phyloP scores from a whole-genome alignment of 2,329 filamentous ascomycete species.

The Colletotrichum sp. region DNA sequence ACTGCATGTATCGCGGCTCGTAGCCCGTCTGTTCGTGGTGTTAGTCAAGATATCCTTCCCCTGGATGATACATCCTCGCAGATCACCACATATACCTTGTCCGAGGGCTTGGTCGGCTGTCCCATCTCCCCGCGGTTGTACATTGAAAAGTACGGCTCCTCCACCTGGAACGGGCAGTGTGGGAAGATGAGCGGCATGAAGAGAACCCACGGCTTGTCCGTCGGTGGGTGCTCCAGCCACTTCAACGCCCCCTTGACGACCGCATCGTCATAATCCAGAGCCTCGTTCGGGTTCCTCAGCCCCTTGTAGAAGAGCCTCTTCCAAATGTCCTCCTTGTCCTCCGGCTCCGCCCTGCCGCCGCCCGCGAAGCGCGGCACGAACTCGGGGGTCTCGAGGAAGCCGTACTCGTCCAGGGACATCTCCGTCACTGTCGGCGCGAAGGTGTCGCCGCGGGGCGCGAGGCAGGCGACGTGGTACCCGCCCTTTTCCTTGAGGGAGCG shows the following conservation, averaged over 20 bases:
- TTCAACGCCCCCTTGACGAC: slow-evolving; percentile 43
- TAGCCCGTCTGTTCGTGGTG: slow-evolving; percentile 39
- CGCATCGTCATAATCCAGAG: slow-evolving; percentile 50
- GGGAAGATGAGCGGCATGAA: slow-evolving; percentile 50
- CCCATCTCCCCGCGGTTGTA: slow-evolving; percentile 39
- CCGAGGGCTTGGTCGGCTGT: not conserved
- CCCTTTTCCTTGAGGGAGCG: slow-evolving; percentile 42
- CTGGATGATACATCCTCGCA: not conserved
- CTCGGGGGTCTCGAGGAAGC: slow-evolving; percentile 44
- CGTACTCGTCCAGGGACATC: slow-evolving; percentile 48
- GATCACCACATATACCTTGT: not conserved
- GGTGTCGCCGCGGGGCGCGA: slow-evolving; percentile 45
- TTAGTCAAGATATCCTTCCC: not conserved
- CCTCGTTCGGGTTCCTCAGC: slow-evolving; percentile 37
- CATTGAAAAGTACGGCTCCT: slow-evolving; percentile 54
- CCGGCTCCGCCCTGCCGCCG: not conserved
- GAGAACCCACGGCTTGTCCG: slow-evolving; percentile 44
- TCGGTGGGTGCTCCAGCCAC: slow-evolving; percentile 48
- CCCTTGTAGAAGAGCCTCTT: slow-evolving; percentile 46
- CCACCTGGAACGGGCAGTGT: slow-evolving; percentile 51
- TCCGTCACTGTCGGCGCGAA: slow-evolving; percentile 49
- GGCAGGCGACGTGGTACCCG: slow-evolving; percentile 52
- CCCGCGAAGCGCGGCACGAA: slow-evolving; percentile 35
- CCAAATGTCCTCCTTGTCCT: slow-evolving; percentile 38
- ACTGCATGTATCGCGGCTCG: slow-evolving; percentile 45